Conservation (phyloP, 2,329 filamentous ascomycete genomes). For the Colletotrichum godetiae region DNA sequence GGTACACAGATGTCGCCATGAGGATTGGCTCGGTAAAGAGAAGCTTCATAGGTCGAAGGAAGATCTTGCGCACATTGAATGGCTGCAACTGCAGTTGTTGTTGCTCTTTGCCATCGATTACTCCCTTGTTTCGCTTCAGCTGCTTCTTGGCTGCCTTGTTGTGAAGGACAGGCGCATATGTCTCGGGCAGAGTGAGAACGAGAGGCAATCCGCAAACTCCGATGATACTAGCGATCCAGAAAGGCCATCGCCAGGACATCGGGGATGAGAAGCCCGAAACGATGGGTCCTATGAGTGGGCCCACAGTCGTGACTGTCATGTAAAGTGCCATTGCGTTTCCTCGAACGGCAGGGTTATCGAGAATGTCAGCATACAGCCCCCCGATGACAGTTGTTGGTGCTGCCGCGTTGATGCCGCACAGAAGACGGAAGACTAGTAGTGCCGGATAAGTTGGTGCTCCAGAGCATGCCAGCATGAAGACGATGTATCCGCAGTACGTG, state of each 20-base stretch:
- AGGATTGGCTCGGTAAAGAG: conserved; percentile 63
- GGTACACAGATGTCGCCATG: conserved; percentile 57
- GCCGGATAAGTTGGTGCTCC: conserved; percentile 55
- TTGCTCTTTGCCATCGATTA: conserved; percentile 48
- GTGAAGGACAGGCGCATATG: conserved; percentile 63
- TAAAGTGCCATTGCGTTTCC: conserved; percentile 48
- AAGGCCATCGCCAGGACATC: conserved; percentile 53
- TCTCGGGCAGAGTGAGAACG: conserved; percentile 54
- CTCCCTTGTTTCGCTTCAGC: conserved; percentile 59
- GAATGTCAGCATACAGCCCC: conserved; percentile 47
- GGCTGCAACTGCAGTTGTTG: conserved; percentile 45
- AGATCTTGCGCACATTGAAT: conserved; percentile 55
- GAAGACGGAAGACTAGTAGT: conserved; percentile 54
- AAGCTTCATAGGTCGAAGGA: conserved; percentile 61
- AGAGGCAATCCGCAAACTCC: conserved; percentile 43
- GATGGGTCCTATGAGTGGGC: conserved; percentile 59
- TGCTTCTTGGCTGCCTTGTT: conserved; percentile 59
- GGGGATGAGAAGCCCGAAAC: conserved; percentile 62
- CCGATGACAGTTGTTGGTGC: conserved; percentile 48
- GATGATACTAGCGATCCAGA: conserved; percentile 51
- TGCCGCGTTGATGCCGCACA: conserved; percentile 47
- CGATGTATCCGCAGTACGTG: conserved; percentile 47
- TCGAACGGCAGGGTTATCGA: conserved; percentile 45
- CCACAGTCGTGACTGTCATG: conserved; percentile 47
- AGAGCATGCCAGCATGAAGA: conserved; percentile 49